Evolutionary conservation across 2,329 filamentous ascomycete species (phyloP).

Genomic region (Calonectria naviculata): DNA sequence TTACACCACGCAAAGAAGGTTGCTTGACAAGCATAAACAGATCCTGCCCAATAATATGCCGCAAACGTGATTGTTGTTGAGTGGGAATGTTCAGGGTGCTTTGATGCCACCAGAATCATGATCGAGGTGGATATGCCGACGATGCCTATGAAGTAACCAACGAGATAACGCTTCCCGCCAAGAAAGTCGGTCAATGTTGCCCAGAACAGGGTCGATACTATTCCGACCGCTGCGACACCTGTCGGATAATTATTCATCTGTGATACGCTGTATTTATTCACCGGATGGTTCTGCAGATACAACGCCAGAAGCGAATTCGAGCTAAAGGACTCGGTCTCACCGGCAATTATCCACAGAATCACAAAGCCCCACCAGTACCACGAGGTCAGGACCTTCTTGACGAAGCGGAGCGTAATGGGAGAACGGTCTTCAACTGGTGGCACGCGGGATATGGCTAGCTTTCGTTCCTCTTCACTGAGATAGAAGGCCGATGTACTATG

Average conservation of each 20-base stretch:
- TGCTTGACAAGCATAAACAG: slow-evolving; percentile 78
- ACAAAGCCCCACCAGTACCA: slow-evolving; percentile 77
- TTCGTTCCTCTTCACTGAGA: slow-evolving; percentile 58
- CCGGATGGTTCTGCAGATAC: slow-evolving; percentile 61
- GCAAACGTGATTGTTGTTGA: slow-evolving; percentile 68
- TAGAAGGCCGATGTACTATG: slow-evolving; percentile 57
- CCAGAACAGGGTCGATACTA: slow-evolving; percentile 74
- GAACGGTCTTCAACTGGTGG: slow-evolving; percentile 51
- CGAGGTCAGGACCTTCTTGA: slow-evolving; percentile 65
- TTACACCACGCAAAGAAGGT: slow-evolving; percentile 84
- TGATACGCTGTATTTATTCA: slow-evolving; percentile 53
- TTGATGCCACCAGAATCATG: slow-evolving; percentile 68
- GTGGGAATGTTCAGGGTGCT: slow-evolving; percentile 47
- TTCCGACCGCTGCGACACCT: slow-evolving; percentile 66
- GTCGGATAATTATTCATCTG: slow-evolving; percentile 69
- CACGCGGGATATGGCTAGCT: slow-evolving; percentile 55
- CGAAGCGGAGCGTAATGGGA: slow-evolving; percentile 60
- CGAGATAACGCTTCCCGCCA: slow-evolving; percentile 71
- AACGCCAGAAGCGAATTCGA: slow-evolving; percentile 68
- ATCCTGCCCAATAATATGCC: slow-evolving; percentile 77
- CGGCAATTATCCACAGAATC: slow-evolving; percentile 75
- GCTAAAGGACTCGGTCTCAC: slow-evolving; percentile 77
- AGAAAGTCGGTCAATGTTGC: slow-evolving; percentile 75
- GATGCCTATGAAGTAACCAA: slow-evolving; percentile 74
- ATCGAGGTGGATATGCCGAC: slow-evolving; percentile 71